A percentile compares a stretch with the other conserved stretches of the same genome.
phyloP scores from a whole-genome alignment of 805 yeast species.

The Sugiyamaella qingdaonensis region DNA sequence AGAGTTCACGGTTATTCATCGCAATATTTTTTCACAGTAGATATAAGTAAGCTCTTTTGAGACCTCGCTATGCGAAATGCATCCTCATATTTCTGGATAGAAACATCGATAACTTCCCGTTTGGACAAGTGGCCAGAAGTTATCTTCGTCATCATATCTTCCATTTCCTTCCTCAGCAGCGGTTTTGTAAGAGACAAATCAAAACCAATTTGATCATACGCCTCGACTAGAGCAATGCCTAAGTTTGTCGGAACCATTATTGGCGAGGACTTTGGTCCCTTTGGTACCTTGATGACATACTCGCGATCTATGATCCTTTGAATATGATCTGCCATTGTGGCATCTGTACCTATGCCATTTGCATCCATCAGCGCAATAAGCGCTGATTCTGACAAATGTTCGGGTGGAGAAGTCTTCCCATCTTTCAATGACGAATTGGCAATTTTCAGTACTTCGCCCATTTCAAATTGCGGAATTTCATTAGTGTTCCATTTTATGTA shows the following conservation, averaged over 20 bases:
- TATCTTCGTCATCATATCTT: slow-evolving; percentile 58
- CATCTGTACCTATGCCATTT: slow-evolving; percentile 98
- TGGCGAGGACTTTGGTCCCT: slow-evolving; percentile 1
- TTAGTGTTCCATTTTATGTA: slow-evolving; percentile 71
- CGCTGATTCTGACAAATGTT: slow-evolving; percentile 85
- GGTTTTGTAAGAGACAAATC: slow-evolving; percentile 85
- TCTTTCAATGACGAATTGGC: slow-evolving; percentile 54
- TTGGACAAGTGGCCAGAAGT: slow-evolving; percentile 59
- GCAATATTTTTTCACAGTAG: slow-evolving; percentile 30
- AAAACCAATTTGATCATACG: slow-evolving; percentile 74
- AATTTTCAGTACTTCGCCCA: slow-evolving; percentile 56
- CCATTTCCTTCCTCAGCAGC: slow-evolving; percentile 72
- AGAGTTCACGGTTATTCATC: not conserved
- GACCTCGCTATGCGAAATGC: slow-evolving; percentile 51
- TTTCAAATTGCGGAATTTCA: slow-evolving; percentile 57
- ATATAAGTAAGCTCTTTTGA: slow-evolving; percentile 38
- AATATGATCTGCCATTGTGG: slow-evolving; percentile 97
- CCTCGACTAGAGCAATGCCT: slow-evolving; percentile 85
- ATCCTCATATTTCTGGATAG: slow-evolving; percentile 53
- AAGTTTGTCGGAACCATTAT: slow-evolving; percentile 69
- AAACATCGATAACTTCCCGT: slow-evolving; percentile 50
- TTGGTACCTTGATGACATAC: slow-evolving; percentile 38
- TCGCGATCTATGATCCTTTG: slow-evolving; percentile 67
- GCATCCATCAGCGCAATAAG: slow-evolving; percentile 90
- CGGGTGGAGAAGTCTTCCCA: slow-evolving; percentile 81